A percentile compares a stretch with the other conserved stretches of the same genome.
Conservation (phyloP, 495 filamentous ascomycete genomes). For the Aspergillus cristatus region DNA sequence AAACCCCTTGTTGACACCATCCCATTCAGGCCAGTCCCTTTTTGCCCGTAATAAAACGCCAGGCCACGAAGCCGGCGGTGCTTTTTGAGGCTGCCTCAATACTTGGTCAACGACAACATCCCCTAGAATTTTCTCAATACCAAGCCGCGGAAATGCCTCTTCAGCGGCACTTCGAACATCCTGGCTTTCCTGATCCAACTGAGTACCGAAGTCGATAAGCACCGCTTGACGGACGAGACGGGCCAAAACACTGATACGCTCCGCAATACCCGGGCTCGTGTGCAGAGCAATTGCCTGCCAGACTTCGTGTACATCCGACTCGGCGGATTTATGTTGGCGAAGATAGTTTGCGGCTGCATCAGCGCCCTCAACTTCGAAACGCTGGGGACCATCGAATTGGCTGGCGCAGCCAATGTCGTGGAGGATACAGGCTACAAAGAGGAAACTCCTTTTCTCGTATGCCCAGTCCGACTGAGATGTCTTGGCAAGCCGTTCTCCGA, state of each 20-base stretch:
- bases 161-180: constrained; percentile 13
- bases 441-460: not conserved
- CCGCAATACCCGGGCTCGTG: constrained; percentile 33
- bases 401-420: constrained; percentile 36
- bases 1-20: constrained; percentile 33
- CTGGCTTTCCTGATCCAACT: constrained; percentile 1
- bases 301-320: constrained; percentile 24
- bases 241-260: constrained; percentile 28
- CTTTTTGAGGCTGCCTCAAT: constrained; percentile 25
- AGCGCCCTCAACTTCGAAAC: constrained; percentile 40
- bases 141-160: constrained; percentile 21
- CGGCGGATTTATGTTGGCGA: constrained; percentile 11
- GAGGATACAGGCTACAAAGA: constrained; percentile 31
- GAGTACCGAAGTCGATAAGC: constrained; percentile 28
- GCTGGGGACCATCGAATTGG: constrained; percentile 26
- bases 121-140: constrained; percentile 36
- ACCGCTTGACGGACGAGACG: constrained; percentile 29
- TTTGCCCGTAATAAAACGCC: constrained; percentile 21
- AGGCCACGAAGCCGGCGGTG: constrained; percentile 27
- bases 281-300: constrained; percentile 40
- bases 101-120: constrained; percentile 38
- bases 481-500: constrained; percentile 22
- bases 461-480: not conserved
- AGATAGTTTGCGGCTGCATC: constrained; percentile 31
- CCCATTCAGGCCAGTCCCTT: constrained; percentile 19